Conservation (phyloP, 2,329 filamentous ascomycete genomes). For the Alternaria triticina region DNA sequence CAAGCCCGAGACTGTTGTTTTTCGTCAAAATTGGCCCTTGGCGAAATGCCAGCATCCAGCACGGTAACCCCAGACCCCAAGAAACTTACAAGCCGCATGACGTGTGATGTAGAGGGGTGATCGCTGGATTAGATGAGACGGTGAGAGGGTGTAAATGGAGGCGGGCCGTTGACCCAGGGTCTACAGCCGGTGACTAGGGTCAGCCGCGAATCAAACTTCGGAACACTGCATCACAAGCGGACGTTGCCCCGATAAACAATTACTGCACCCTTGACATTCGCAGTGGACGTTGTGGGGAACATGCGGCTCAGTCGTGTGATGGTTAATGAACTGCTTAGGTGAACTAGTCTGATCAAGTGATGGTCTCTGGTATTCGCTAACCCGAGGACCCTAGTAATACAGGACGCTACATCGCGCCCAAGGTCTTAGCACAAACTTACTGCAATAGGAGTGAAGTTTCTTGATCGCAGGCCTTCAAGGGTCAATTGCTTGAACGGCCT, state of each 20-base stretch:
- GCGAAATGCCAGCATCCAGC: slow-evolving; percentile 15
- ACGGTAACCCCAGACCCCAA: slow-evolving; percentile 1
- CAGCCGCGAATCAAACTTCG: slow-evolving; percentile 31
- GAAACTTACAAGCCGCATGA: slow-evolving; percentile 3
- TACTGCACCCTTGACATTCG: slow-evolving; percentile 12
- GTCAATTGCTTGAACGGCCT: background rate
- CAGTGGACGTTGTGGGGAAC: slow-evolving; percentile 11
- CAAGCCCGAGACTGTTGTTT: slow-evolving; percentile 11
- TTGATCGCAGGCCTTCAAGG: background rate
- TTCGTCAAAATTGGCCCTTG: slow-evolving; percentile 27
- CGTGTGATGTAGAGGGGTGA: slow-evolving; percentile 33
- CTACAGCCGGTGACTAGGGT: slow-evolving; percentile 30
- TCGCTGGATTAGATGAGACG: slow-evolving; percentile 35
- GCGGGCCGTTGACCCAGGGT: slow-evolving; percentile 41
- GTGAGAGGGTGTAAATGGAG: slow-evolving; percentile 30
- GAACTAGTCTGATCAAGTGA: background rate
- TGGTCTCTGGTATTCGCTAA: background rate
- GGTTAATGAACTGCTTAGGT: background rate
- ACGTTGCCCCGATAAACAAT: slow-evolving; percentile 17
- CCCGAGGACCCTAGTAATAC: background rate
- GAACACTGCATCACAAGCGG: slow-evolving; percentile 17
- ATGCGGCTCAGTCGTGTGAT: slow-evolving; percentile 18
- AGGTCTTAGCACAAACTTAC: background rate
- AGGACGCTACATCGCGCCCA: background rate
- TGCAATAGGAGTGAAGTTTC: background rate